These are phyloP conservation scores for Lupinus albus DNA, from an alignment of 306 rosid species.

Conservation along the genomic window DNA sequence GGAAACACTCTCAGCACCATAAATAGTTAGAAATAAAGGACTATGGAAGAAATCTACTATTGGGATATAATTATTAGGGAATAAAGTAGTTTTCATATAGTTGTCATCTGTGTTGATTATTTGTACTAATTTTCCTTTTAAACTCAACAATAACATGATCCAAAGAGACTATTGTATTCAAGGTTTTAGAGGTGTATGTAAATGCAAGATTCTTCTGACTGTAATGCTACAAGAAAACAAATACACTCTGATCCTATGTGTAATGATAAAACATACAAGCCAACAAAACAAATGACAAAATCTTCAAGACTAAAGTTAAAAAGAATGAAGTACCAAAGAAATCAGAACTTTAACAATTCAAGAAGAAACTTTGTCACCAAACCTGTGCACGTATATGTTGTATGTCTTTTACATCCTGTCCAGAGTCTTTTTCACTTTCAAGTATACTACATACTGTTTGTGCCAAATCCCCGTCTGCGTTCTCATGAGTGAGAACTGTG, in stretches of 20 bases:
- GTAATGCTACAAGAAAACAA: neutral
- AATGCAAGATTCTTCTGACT: conserved; percentile 20
- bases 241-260: neutral
- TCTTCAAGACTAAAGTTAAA: conserved; percentile 9
- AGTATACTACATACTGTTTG: conserved; percentile 48
- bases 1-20: conserved; percentile 14
- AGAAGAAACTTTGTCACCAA: conserved; percentile 28
- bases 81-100: conserved; percentile 5
- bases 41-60: neutral
- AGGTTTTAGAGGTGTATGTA: conserved; percentile 6
- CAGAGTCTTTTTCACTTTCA: conserved; percentile 35
- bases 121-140: conserved; percentile 20
- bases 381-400: conserved; percentile 65
- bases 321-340: conserved; percentile 22
- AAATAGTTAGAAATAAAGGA: neutral
- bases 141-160: conserved; percentile 23
- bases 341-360: conserved; percentile 1
- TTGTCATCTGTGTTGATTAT: conserved; percentile 3
- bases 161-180: conserved; percentile 7
- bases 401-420: conserved; percentile 50
- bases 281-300: neutral
- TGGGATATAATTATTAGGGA: conserved; percentile 17
- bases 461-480: conserved; percentile 52
- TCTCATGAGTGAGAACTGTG: conserved; percentile 54
- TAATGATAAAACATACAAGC: neutral